Percentiles rank a stretch among this genome's conserved stretches.
These are phyloP conservation scores for Daldinia concentrica DNA, from an alignment of 495 filamentous ascomycete species.

Conservation along the genomic window DNA sequence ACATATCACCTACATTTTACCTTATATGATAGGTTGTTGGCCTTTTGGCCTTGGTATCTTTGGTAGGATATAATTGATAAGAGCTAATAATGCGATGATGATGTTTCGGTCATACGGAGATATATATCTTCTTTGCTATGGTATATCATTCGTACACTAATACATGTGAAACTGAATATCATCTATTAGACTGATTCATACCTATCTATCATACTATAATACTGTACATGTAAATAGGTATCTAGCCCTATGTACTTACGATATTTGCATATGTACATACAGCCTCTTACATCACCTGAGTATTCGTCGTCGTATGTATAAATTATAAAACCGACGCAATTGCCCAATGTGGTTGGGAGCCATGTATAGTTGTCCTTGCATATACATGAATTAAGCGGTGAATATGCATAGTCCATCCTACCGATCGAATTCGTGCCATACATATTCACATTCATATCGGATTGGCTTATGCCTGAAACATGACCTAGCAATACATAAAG, in stretches of 20 bases:
- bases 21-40: neutral
- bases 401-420: slow-evolving; percentile 25
- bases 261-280: neutral
- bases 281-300: neutral
- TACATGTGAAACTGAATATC: too few species aligned
- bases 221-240: too few species aligned
- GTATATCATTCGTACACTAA: too few species aligned
- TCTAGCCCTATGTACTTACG: too few species aligned
- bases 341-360: slow-evolving; percentile 22
- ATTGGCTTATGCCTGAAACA: slow-evolving; percentile 37
- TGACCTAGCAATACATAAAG: slow-evolving; percentile 11
- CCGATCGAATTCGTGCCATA: slow-evolving; percentile 15
- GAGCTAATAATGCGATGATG: neutral
- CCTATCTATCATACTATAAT: too few species aligned
- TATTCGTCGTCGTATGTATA: neutral
- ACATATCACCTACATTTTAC: neutral
- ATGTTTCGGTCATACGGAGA: neutral
- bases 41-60: neutral
- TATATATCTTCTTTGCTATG: neutral
- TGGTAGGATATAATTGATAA: neutral
- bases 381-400: slow-evolving; percentile 36
- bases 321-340: slow-evolving; percentile 9
- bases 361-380: slow-evolving; percentile 13
- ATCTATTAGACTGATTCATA: too few species aligned
- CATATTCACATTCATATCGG: slow-evolving; percentile 20